Conservation (phyloP, 768 basidiomycete genomes). For the Boletus subparvulus region DNA sequence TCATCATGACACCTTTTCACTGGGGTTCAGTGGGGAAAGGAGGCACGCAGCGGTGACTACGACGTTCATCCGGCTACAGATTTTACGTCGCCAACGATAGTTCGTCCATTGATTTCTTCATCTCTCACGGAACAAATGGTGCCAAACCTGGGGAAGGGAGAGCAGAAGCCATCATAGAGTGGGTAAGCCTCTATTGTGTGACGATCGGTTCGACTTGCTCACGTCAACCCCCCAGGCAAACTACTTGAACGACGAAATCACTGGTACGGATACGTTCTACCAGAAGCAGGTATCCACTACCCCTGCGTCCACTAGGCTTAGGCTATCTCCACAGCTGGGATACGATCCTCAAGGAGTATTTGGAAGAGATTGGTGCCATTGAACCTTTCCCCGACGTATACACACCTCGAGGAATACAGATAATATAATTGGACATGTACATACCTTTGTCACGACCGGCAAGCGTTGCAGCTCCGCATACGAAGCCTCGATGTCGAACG, state of each 20-base stretch:
- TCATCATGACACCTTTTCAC: too few species aligned
- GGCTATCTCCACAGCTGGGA: background rate
- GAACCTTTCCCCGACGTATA: too few species aligned
- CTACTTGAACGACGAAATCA: background rate
- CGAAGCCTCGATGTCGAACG: constrained; percentile 84
- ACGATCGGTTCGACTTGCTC: background rate
- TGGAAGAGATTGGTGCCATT: background rate
- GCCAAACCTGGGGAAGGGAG: background rate
- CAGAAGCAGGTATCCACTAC: background rate
- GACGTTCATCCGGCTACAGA: background rate
- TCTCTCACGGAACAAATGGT: constrained; percentile 3
- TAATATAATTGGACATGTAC: too few species aligned
- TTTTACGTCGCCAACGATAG: constrained; percentile 9
- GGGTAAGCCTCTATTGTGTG: background rate
- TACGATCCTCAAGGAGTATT: background rate
- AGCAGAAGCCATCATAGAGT: background rate
- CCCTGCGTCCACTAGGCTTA: background rate
- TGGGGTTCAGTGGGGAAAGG: too few species aligned
- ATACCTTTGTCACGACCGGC: constrained; percentile 42
- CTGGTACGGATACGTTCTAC: constrained; percentile 3
- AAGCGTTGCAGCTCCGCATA: constrained; percentile 74
- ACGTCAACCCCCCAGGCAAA: background rate
- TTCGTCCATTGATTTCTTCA: constrained; percentile 4
- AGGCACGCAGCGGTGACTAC: background rate
- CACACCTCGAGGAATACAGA: too few species aligned